These are phyloP conservation scores for Yamadazyma taylorii DNA, from an alignment of 1,139 yeast genomes.

Conservation along the genomic window DNA sequence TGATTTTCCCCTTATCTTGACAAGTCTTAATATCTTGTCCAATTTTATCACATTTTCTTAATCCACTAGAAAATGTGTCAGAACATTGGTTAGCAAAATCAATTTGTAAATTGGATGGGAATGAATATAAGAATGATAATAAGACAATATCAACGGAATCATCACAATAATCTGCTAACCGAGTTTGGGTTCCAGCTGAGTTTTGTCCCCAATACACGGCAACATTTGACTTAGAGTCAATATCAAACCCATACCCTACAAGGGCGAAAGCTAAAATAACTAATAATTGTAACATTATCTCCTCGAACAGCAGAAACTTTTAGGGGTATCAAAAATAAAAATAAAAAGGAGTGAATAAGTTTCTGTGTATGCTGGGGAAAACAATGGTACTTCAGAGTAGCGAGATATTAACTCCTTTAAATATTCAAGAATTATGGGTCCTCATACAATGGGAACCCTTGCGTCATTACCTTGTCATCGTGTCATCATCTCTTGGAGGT, in stretches of 20 bases:
- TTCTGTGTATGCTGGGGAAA: neutral
- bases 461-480: constrained; percentile 1
- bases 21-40: constrained; percentile 82
- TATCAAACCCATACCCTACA: constrained; percentile 36
- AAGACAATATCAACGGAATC: constrained; percentile 71
- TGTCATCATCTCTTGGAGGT: too few species aligned
- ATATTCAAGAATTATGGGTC: neutral
- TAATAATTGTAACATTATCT: constrained; percentile 7
- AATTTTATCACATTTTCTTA: constrained; percentile 59
- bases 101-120: constrained; percentile 50
- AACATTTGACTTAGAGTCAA: constrained; percentile 53
- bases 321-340: neutral
- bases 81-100: constrained; percentile 72
- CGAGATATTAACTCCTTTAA: neutral
- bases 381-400: neutral
- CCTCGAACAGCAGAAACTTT: neutral
- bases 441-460: neutral
- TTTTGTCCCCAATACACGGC: constrained; percentile 90
- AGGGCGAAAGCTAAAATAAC: constrained; percentile 8
- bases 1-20: constrained; percentile 74
- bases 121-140: constrained; percentile 66
- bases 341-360: constrained; percentile 7
- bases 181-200: constrained; percentile 63
- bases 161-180: constrained; percentile 67
- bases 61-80: constrained; percentile 52